phyloP scores from a whole-genome alignment of 208 protist genomes.

The Crithidia expoeki region DNA sequence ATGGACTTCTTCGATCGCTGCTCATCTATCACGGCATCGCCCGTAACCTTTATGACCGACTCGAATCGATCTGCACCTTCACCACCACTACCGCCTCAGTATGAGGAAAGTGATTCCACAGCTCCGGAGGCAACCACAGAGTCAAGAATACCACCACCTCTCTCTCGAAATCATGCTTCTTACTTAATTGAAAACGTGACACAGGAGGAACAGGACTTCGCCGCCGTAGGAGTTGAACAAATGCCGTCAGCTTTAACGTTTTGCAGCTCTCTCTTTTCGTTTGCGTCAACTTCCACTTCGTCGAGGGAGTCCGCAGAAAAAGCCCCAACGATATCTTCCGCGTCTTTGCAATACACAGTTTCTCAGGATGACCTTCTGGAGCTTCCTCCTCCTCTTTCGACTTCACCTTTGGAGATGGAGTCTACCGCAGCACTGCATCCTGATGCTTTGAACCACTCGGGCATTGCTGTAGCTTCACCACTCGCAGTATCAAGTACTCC shows the following conservation, averaged over 20 bases:
- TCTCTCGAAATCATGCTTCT: neutral
- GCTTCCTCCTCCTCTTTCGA: neutral
- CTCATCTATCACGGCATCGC: neutral
- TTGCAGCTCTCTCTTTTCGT: constrained; percentile 14
- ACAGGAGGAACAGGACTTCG: neutral
- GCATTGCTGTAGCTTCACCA: too few relatives aligned
- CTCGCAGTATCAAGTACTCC: neutral
- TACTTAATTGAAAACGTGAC: neutral
- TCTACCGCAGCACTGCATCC: too few relatives aligned
- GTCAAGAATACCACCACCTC: neutral
- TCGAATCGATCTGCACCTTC: constrained; percentile 3
- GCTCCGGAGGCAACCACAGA: too few relatives aligned
- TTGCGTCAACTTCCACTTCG: neutral
- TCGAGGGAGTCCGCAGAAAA: neutral
- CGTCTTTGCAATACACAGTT: neutral
- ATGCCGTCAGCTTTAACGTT: neutral
- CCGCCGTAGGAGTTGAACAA: neutral
- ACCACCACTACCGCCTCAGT: neutral
- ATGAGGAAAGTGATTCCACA: neutral
- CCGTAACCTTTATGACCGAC: constrained; percentile 11
- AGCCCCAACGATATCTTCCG: neutral
- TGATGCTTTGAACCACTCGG: too few relatives aligned
- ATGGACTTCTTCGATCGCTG: constrained; percentile 6
- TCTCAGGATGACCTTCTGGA: too few relatives aligned
- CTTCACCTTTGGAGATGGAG: too few relatives aligned